These are phyloP conservation scores for Chaetomiaceae sp. DNA, from an alignment of 2,329 filamentous ascomycete genomes.

Conservation along the genomic window DNA sequence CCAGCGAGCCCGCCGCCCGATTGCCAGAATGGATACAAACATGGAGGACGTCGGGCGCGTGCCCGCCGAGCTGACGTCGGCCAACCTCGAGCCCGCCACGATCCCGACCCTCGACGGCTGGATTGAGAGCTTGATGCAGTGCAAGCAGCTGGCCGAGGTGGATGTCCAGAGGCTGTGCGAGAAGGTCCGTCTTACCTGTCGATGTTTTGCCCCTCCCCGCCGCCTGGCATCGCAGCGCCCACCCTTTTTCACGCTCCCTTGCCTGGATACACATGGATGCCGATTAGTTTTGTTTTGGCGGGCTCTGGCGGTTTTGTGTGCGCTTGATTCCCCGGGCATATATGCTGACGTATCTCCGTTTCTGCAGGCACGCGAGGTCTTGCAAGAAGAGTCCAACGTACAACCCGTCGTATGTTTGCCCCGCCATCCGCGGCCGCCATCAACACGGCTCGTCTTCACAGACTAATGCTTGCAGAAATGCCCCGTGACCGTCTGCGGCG, in stretches of 20 bases:
- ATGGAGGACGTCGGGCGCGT: conserved; percentile 97
- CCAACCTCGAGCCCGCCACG: conserved; percentile 70
- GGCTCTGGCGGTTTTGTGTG: conserved; percentile 27
- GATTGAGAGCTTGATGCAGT: conserved; percentile 97
- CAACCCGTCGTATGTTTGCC: conserved; percentile 80
- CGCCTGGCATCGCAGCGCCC: background rate
- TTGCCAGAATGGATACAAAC: conserved; percentile 78
- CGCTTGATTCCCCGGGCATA: conserved; percentile 13
- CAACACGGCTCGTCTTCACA: background rate
- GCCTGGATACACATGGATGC: too few relatives aligned
- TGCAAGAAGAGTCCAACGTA: conserved; percentile 97
- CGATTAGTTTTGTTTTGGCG: background rate
- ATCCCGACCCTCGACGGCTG: conserved; percentile 93
- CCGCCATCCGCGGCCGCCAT: conserved; percentile 1
- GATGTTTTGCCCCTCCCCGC: background rate
- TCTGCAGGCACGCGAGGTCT: conserved; percentile 80
- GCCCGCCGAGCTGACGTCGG: conserved; percentile 71
- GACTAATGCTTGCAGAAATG: conserved; percentile 67
- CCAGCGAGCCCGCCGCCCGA: conserved; percentile 8
- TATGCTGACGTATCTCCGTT: conserved; percentile 31
- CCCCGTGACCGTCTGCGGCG: conserved; percentile 95
- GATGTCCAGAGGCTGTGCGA: conserved; percentile 97
- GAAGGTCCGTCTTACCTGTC: conserved; percentile 63
- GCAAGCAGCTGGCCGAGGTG: conserved; percentile 93
- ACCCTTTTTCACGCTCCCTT: background rate